Evolutionary conservation across 1,139 yeast species (phyloP), one percentile per base, ranked within the genome.

Genomic region (Zygotorulaspora mrakii): DNA sequence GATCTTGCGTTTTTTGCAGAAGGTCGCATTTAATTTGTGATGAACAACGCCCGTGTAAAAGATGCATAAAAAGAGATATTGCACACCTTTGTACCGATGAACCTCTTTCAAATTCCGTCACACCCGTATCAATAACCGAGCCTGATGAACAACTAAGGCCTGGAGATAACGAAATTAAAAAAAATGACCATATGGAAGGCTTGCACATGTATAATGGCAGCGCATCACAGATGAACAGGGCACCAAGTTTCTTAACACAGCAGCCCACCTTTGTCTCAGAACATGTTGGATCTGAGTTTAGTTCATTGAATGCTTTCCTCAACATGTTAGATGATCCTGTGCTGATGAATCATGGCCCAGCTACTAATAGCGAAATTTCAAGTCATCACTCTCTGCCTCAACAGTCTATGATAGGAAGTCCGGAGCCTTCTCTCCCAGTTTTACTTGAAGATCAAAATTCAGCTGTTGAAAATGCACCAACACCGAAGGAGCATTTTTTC

Each of bases 21-120:
- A 69, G 97, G 34, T 86, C 96, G 1, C 97, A 89, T 61, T 87
- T 89, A 94, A 85, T 88, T 22, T 89, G 97, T 65, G 96, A 88
- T 59, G 82, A 79, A 30, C 69, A 77, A 10, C 69, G 96, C 43
- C 97, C 97, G 1, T 89, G 97, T 60, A 76, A 80, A 39, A 68
- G 96, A 38, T 89, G 97, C 64, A 73, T 88, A 14, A 86, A 85
- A 61, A 69, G 97, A 49, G 87, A 86, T 30, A 89, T 89, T 32
- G 94, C 94, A 5, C 95, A 88, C 62, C 64, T 89, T 29, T 89
- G 97, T 57, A 86, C 81, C 48, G 95, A 86, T 55, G 62, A 74
- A 34, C 74, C 67, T 52, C 55, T 69, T 68, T 49, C 68, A 35
- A 33, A 32, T 37, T 23, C 42, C 23, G 30, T 23, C 40, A 30